Evolutionary conservation across 768 basidiomycete genomes (phyloP), one percentile per base, ranked within the genome.

Genomic region (Boletus huronensis): DNA sequence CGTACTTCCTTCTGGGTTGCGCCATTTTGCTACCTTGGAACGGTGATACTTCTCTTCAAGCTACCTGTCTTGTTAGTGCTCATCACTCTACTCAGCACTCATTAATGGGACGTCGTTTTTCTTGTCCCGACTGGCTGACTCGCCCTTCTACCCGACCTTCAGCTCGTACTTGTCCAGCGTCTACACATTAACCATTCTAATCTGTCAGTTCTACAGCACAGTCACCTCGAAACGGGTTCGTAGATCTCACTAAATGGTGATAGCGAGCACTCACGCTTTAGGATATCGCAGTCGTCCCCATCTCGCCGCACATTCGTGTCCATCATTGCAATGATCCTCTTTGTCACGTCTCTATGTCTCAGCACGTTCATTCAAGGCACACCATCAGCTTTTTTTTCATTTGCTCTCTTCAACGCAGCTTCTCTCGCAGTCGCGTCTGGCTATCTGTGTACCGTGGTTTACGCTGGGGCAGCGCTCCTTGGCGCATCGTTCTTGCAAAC

Each of bases 11-110:
- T 23, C 70, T 94, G 17, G 92, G 93, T 3, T 86, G 86, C 53
- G 87, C 90, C 19, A 80, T 87, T 4, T 77, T 97, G 7, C 71
- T 97, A 17, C 86, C 90, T 28, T 97, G 93, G 93, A 96, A 94
- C 65, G 92, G 93, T 93, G 68, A 65, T 79, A 62, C 10, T 11
- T 32, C 19, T 46, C 38, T 14, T 16, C 47, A 45, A 48, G 14
- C 6, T 31, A 31, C 10, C 16, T 14, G 28, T 42, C 43, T 6
- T 34, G 34, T 34, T 9, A 6, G 26, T 54, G 48, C 53, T 58
- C 40, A 55, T 50, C 9, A 48, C 35, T 16, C n/a, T 28, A 35
- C 39, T 21, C 53, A 96, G 93, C 85, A 1, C 75, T 94, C 64
- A 93, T 97, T 25, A 96, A 90, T 31, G 91, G 88, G 0, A 85